Conservation (phyloP, 139 green algal species). For the Chlorella vulgaris region DNA sequence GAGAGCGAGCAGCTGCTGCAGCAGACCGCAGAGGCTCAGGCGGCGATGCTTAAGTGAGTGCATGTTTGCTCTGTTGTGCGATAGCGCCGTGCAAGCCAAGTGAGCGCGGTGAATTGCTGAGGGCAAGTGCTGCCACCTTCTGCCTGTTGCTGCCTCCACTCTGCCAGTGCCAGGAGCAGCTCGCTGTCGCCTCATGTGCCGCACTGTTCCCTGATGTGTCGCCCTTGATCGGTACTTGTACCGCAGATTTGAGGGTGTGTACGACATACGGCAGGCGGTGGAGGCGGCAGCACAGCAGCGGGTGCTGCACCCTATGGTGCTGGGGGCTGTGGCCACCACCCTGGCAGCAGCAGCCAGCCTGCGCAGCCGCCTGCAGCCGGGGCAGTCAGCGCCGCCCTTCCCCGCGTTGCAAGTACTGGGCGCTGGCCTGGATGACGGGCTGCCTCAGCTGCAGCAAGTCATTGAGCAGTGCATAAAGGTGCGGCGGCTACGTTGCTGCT, state of each 20-base stretch:
- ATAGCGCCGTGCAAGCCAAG: too few species aligned
- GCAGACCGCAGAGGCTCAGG: constrained; percentile 72
- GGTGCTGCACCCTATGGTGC: constrained; percentile 65
- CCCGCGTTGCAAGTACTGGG: constrained; percentile 54
- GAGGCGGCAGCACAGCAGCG: constrained; percentile 43
- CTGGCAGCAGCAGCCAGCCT: constrained; percentile 53
- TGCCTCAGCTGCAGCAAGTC: constrained; percentile 45
- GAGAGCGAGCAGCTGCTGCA: constrained; percentile 73
- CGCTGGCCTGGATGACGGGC: constrained; percentile 37
- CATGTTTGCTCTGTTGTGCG: neutral
- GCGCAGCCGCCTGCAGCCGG: neutral
- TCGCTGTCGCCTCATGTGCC: neutral
- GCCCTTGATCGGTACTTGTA: too few species aligned
- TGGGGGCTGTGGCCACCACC: constrained; percentile 71
- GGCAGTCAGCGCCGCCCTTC: constrained; percentile 3
- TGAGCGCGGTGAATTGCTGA: neutral
- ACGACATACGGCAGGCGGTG: constrained; percentile 67
- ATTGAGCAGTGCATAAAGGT: constrained; percentile 61
- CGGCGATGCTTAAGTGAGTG: constrained; percentile 12
- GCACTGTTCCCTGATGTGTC: too few species aligned
- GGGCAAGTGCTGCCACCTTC: neutral
- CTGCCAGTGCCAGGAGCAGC: too few species aligned
- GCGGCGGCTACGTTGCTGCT: neutral
- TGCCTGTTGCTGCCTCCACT: too few species aligned
- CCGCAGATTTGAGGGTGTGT: constrained; percentile 45